Evolutionary conservation across 306 rosid species (phyloP), one percentile per base, ranked within the genome.

Genomic region (Casuarina cunninghamiana): DNA sequence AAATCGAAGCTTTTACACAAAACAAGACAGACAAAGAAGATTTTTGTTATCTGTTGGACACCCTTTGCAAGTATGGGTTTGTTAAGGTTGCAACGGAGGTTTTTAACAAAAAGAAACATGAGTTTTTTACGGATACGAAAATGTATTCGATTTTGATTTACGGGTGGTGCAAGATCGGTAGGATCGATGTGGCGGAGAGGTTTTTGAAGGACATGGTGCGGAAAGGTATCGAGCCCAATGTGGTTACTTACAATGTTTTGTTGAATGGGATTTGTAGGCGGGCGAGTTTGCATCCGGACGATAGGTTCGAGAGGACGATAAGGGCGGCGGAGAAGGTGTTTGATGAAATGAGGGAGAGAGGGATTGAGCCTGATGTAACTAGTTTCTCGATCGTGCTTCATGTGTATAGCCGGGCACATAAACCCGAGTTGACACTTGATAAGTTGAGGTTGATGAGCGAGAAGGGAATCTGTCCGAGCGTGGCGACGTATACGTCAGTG

Each of bases 371-470:
- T 0, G 98, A 94, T 77, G 95, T 91, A 11, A 90, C 98, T 17
- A 92, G 97, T 37, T 94, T 88, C 62, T 94, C 98, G 0, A 91
- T 84, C 1, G 87, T 90, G 51, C 93, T 94, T 82, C 98, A 94
- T 82, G 98, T 92, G 35, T 94, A 86, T 80, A 94, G 98, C 75
- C 89, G 98, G 8, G 97, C 95, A 0, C 98, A 92, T 77, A 94
- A 90, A 79, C 95, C 98, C 0, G 88, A 90, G 37, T 46, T 94
- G 66, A 77, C 89, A 2, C 84, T 94, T 44, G 98, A 94, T 81
- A 94, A 90, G 62, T 32, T 94, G 68, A 79, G 76, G 53, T 70
- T 76, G 85, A 94, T 94, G 98, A 86, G 77, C 76, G 95, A 83
- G 85, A 82, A 73, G 16, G 97, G 97, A 35, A 85, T 94, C 12